Evolutionary conservation across 306 rosid genomes (phyloP), one percentile per base, ranked within the genome.

Genomic region (Crataegus laevigata): DNA sequence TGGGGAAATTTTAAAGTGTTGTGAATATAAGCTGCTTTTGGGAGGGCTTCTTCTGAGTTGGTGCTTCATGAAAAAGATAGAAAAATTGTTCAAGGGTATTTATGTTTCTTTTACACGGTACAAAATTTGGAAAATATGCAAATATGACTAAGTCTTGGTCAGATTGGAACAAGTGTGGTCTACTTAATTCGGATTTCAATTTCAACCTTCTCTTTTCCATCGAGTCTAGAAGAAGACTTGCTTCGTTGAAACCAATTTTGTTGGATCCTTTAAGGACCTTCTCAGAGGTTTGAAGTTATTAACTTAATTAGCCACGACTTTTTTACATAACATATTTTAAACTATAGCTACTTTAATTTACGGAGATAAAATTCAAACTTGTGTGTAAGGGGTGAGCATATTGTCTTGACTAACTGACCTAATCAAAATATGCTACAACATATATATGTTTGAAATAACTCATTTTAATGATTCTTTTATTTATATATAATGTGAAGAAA

Each of bases 91-190:
- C 30, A 59, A 65, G 40, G 69, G 47, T n/a, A n/a, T 45, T 66
- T 69, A 51, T 79, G 70, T 78, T 73, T 36, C 25, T 84, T 83
- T 25, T 80, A 77, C 84, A 80, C 88, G 89, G 87, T 75, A 76
- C 36, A 80, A 61, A 43, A 36, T 19, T 30, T 21, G 15, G 21
- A 47, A 74, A 84, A 69, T 60, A 25, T 3, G 45, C 69, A 19
- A 58, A 2, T 43, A 38, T 24, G 98, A 91, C 93, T 81, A 40
- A 12, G 93, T 85, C 92, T 63, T 63, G 68, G 68, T 63, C 68
- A 29, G 24, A 73, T 74, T 1, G 54, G 54, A 15, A 47, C 54
- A 15, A 17, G 21, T 47, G 54, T 0, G 88, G 94, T 88, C 93
- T 42, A 19, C 40, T 71, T 69, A 47, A 15, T 47, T 47, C 76